Evolutionary conservation across 768 basidiomycete species (phyloP).

Genomic region (Lactifluus pinguis): DNA sequence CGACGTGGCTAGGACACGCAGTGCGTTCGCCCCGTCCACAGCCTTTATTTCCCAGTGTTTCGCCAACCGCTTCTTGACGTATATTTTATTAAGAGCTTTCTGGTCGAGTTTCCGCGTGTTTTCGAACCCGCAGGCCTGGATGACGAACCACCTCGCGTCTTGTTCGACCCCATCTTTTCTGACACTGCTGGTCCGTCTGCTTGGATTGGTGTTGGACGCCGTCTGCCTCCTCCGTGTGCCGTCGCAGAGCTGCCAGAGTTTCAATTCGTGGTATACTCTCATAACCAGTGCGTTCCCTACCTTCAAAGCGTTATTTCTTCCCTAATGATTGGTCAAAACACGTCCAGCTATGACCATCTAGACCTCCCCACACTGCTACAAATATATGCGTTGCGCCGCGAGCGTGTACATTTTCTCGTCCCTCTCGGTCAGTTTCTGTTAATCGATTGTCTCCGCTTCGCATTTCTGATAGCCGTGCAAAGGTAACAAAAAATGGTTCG

Average conservation of each 20-base stretch:
- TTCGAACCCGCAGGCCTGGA: not conserved
- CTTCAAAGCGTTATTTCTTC: not conserved
- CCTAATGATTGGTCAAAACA: not conserved
- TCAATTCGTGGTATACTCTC: constrained; percentile 33
- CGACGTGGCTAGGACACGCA: constrained; percentile 23
- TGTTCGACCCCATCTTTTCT: constrained; percentile 37
- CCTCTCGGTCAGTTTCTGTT: constrained; percentile 28
- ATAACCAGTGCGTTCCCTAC: constrained; percentile 33
- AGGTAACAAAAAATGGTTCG: constrained; percentile 27
- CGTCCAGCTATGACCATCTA: constrained; percentile 35
- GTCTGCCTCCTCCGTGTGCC: constrained; percentile 29
- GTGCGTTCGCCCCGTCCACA: constrained; percentile 17
- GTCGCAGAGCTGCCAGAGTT: constrained; percentile 32
- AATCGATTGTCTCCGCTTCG: not conserved
- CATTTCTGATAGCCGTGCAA: not conserved
- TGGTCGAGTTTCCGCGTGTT: constrained; percentile 24
- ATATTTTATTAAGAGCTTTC: constrained; percentile 21
- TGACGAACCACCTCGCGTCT: constrained; percentile 24
- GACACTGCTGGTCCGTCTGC: constrained; percentile 26
- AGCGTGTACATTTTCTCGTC: constrained; percentile 28
- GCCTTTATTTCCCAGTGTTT: not conserved
- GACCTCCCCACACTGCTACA: constrained; percentile 29
- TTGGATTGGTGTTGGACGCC: constrained; percentile 27
- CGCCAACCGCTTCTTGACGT: not conserved
- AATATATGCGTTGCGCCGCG: constrained; percentile 21